Conservation (phyloP, 371 early-diverging fungal species). For the Furculomyces boomerangus region DNA sequence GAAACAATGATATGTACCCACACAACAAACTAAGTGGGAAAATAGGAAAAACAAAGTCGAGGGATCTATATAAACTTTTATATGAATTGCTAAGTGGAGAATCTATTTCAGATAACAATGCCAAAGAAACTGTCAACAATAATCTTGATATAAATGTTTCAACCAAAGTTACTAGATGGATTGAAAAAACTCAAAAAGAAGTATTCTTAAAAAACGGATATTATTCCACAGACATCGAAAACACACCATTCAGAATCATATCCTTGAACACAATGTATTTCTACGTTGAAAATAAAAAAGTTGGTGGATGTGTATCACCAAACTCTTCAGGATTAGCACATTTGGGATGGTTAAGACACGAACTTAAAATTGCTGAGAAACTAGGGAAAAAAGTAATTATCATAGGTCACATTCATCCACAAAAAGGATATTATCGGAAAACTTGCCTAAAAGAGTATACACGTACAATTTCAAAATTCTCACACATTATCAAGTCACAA, state of each 20-base stretch:
- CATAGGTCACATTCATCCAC: conserved; percentile 63
- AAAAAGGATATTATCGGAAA: conserved; percentile 35
- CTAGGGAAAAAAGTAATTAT: conserved; percentile 32
- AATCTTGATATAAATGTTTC: conserved; percentile 1
- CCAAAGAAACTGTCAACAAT: conserved; percentile 2
- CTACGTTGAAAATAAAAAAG: conserved; percentile 41
- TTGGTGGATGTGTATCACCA: conserved; percentile 35
- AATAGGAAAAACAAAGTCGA: conserved; percentile 27
- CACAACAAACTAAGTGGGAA: conserved; percentile 52
- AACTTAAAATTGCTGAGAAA: conserved; percentile 28
- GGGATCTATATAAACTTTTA: conserved; percentile 37
- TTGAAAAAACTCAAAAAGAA: conserved; percentile 33
- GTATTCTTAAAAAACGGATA: conserved; percentile 50
- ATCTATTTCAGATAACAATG: background rate
- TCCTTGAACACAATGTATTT: conserved; percentile 58
- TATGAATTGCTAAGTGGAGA: conserved; percentile 4
- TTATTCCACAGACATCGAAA: conserved; percentile 32
- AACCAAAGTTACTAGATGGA: conserved; percentile 22
- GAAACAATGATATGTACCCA: conserved; percentile 68
- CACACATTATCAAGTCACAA: conserved; percentile 43
- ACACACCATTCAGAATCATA: conserved; percentile 23
- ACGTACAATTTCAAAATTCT: conserved; percentile 30
- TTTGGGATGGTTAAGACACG: conserved; percentile 44
- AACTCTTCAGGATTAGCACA: conserved; percentile 41
- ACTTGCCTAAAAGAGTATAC: conserved; percentile 41